A percentile compares a stretch with the other conserved stretches of the same genome.
phyloP scores from a whole-genome alignment of 225 moss, liverwort and hornwort genomes.

The Lunularia cruciata region DNA sequence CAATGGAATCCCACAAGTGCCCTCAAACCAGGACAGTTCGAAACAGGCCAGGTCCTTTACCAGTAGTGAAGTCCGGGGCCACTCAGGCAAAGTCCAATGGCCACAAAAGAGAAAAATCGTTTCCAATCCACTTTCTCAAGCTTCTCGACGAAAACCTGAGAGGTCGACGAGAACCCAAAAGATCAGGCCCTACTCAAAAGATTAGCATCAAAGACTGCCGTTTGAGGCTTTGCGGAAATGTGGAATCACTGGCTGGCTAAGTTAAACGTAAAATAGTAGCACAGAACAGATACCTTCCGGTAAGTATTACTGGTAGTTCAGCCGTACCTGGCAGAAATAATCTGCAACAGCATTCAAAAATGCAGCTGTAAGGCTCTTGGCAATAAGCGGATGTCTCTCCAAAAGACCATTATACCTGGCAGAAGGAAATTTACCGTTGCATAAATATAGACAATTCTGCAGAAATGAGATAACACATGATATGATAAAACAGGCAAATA shows the following conservation, averaged over 20 bases:
- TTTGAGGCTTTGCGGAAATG: no score
- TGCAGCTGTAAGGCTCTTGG: constrained; percentile 46
- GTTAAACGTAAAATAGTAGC: not conserved
- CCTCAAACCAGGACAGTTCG: no score
- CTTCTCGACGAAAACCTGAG: constrained; percentile 43
- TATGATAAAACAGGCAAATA: no score
- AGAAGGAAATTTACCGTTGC: not conserved
- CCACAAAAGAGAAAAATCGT: constrained; percentile 53
- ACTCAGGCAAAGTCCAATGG: constrained; percentile 82
- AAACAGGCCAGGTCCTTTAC: no score
- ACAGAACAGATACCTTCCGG: not conserved
- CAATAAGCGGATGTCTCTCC: constrained; percentile 42
- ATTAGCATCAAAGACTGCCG: no score
- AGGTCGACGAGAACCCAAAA: not conserved
- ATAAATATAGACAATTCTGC: not conserved
- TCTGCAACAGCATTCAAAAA: constrained; percentile 45
- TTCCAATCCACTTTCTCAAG: constrained; percentile 40
- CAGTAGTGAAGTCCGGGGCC: constrained; percentile 96
- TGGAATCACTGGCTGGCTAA: not conserved
- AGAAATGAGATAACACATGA: not conserved
- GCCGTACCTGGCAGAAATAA: constrained; percentile 42
- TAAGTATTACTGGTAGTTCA: not conserved
- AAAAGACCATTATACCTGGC: constrained; percentile 43
- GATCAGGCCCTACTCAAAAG: no score
- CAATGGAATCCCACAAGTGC: no score